Base-by-base conservation (phyloP, 768 basidiomycete genomes). In the Sutorius australiensis region DNA sequence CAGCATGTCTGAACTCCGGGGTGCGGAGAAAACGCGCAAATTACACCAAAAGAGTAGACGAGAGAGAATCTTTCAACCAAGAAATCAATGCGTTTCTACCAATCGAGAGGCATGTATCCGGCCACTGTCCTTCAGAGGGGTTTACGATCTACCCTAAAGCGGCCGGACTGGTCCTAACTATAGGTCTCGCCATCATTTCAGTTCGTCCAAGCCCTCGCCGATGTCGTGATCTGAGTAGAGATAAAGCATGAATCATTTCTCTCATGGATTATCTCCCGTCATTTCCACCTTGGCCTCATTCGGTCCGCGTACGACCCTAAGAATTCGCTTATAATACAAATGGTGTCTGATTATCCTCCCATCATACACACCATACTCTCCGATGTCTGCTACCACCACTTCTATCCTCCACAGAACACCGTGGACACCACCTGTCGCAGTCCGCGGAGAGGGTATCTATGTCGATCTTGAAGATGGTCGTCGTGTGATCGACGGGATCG, bases 401-500 rank as follows among this genome's bases (percentile, higher is more conserved):
- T 63, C 68, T 40, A 83, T 88, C 54, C 72, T 88, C 11, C 83
- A 85, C 61, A 73, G 91, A 48, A 89, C 85, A 12, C 83, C 88
- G 1, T 89, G 85, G 85, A 76, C 64, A 28, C 88, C 85, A 10
- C 87, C 87, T 13, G 72, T 91, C 12, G 90, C 87, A 5, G 74
- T 79, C 14, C 68, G 76, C 12, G 87, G 75, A 3, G 71, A 87
- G 59, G 90, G 90, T 16, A 78, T 84, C 33, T 89, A 92, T 63
- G 69, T 92, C 40, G 78, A 79, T 19, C 77, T 92, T 7, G 81
- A 86, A 58, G 82, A 83, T 68, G 92, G 91, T 0, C 75, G 73
- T 47, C 78, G 71, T 51, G 64, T 92, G 30, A 77, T 93, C 59
- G 92, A 95, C 71, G 88, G 79, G 7, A 83, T 89, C 41, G 92